Conservation (phyloP, 768 basidiomycete genomes). For the Dioszegia crocea region DNA sequence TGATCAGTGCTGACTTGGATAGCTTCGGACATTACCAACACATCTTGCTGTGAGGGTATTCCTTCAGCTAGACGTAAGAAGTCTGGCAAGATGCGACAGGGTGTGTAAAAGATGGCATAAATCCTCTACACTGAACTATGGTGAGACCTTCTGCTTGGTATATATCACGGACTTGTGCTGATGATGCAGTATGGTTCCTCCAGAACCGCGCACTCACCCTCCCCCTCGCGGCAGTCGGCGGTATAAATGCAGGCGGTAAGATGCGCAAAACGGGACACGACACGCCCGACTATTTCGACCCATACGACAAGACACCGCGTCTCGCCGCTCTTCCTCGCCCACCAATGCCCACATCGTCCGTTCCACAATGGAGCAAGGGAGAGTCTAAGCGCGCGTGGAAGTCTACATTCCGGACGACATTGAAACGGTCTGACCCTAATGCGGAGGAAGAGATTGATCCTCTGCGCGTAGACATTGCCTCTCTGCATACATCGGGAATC, state of each 20-base stretch:
- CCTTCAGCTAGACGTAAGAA: constrained; percentile 58
- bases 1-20: not conserved
- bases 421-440: constrained; percentile 38
- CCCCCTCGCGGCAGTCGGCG: constrained; percentile 69
- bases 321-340: constrained; percentile 40
- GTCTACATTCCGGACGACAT: constrained; percentile 51
- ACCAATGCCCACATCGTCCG: constrained; percentile 33
- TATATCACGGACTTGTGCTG: not conserved
- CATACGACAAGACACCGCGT: constrained; percentile 45
- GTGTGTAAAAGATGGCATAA: constrained; percentile 83
- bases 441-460: constrained; percentile 33
- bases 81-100: constrained; percentile 70
- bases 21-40: constrained; percentile 60
- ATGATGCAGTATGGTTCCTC: constrained; percentile 78
- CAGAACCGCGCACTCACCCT: constrained; percentile 84
- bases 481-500: constrained; percentile 31
- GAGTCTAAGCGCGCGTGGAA: constrained; percentile 91
- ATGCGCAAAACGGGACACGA: constrained; percentile 23
- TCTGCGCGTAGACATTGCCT: constrained; percentile 29
- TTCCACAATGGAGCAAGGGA: constrained; percentile 76
- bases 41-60: constrained; percentile 78
- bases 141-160: constrained; percentile 51
- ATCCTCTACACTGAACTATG: constrained; percentile 87
- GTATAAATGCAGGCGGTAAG: constrained; percentile 50
- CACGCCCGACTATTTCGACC: constrained; percentile 42